Base-by-base conservation (phyloP, 2,329 filamentous ascomycete genomes). In the Colletotrichum endophyticum region DNA sequence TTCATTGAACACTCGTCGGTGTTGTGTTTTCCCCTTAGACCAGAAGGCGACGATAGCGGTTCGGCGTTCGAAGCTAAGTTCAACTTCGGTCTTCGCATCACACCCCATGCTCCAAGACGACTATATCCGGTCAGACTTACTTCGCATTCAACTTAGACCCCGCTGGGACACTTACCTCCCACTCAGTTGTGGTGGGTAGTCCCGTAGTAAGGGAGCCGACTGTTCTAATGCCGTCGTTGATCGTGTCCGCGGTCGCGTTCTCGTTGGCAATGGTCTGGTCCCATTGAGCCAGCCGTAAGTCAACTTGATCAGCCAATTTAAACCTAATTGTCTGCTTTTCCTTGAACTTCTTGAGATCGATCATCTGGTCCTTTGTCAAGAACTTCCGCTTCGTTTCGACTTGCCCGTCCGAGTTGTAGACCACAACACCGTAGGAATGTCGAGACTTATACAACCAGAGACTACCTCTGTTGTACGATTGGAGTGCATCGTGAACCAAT, bases 151-250 rank as follows among this genome's bases (percentile, higher is more conserved):
- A n/a, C n/a, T n/a, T n/a, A n/a, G n/a, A n/a, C n/a, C n/a, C n/a
- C n/a, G n/a, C n/a, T n/a, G n/a, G n/a, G n/a, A n/a, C n/a, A n/a
- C 36, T 8, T 39, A 39, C 36, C 3, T 39, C 36, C 36, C 36
- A 39, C 3, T 39, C 7, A 19, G 1, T 39, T 5, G 15, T 0
- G 2, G 36, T 2, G 2, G 34, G 13, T 0, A 7, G 6, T 1
- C 3, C 36, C 36, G 7, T 9, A 5, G 36, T 44, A 19, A 44
- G 16, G 4, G 1, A 19, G 36, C 36, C 15, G 16, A 44, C 16
- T 9, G 8, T 44, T 19, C 0, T 39, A 2, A 39, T 39, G 36
- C 8, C 1, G 13, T 39, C n/a, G n/a, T n/a, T n/a, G n/a, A n/a
- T n/a, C n/a, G n/a, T n/a, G n/a, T n/a, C n/a, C n/a, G n/a, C n/a